Conservation (phyloP, 1,139 yeast species). For the Candida gigantensis region DNA sequence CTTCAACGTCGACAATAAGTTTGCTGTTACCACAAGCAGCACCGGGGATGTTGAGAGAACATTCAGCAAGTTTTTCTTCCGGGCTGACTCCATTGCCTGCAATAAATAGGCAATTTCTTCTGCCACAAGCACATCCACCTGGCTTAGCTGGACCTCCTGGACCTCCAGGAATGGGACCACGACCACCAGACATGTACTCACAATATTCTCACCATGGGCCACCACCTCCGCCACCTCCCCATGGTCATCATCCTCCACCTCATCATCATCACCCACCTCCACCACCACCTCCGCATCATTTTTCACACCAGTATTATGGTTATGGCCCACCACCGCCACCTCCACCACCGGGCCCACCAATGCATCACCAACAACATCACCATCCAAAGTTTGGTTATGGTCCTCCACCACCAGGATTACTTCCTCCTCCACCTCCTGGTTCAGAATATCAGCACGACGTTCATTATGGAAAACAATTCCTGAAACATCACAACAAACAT, state of each 20-base stretch:
- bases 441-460: conserved; percentile 3
- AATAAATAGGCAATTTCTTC: neutral
- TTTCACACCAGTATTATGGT: conserved; percentile 3
- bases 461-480: conserved; percentile 5
- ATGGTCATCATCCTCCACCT: conserved; percentile 10
- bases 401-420: conserved; percentile 8
- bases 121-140: conserved; percentile 1
- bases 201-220: conserved; percentile 7
- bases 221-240: conserved; percentile 10
- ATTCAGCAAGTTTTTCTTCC: neutral
- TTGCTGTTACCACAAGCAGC: conserved; percentile 1
- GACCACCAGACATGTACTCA: conserved; percentile 4
- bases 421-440: conserved; percentile 8
- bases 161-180: conserved; percentile 5
- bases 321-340: conserved; percentile 10
- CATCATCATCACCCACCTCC: conserved; percentile 15
- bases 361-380: conserved; percentile 8
- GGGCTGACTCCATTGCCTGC: neutral
- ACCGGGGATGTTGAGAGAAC: neutral
- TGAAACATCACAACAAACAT: conserved; percentile 1
- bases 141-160: too few relatives aligned
- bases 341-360: conserved; percentile 10
- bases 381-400: conserved; percentile 8
- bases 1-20: neutral
- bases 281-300: conserved; percentile 9